Base-by-base conservation (phyloP, 257 asterid species). In the Lithospermum erythrorhizon region DNA sequence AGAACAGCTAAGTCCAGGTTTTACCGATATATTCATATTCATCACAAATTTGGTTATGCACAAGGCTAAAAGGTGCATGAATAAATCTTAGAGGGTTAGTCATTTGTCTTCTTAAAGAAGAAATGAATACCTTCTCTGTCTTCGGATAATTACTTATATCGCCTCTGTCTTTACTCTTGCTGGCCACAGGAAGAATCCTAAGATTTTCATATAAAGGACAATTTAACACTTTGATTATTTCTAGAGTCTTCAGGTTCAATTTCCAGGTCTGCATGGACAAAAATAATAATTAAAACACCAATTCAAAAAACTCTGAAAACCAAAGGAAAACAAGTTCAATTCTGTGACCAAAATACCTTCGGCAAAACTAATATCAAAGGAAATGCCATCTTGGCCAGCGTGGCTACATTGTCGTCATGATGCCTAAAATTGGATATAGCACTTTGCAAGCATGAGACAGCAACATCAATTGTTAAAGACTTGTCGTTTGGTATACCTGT, bases 191-290 rank as follows among this genome's bases (percentile, higher is more conserved):
- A 68, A 69, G 69, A 61, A 65, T 30, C 32, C 67, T 72, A 35
- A 88, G 78, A 69, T 78, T 84, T 74, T 66, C 76, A 68, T 72
- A 93, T 61, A 82, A 77, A 60, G 97, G 83, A 90, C 97, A 93
- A 57, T 80, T 81, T 59, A 86, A 55, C 68, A 77, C 84, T 72
- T 74, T 84, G 64, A 87, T 90, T 47, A 86, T 66, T 70, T 82
- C 85, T 86, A 93, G 66, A 45, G 90, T 93, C 78, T 86, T 81
- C 83, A 81, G 63, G 77, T 84, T 88, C 58, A 78, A 61, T 64
- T 71, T 76, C 63, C 72, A 79, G 55, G 84, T 83, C 98, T 93
- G 88, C 69, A 65, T 56, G 27, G 68, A 65, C 70, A 56, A 32
- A 21, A 69, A 56, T 58, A 64, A 27, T 66, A 49, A 61, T 51